Percentiles rank a stretch among this genome's conserved stretches.
phyloP scores from a whole-genome alignment of 2,329 filamentous ascomycete species.

The Knufia fluminis region DNA sequence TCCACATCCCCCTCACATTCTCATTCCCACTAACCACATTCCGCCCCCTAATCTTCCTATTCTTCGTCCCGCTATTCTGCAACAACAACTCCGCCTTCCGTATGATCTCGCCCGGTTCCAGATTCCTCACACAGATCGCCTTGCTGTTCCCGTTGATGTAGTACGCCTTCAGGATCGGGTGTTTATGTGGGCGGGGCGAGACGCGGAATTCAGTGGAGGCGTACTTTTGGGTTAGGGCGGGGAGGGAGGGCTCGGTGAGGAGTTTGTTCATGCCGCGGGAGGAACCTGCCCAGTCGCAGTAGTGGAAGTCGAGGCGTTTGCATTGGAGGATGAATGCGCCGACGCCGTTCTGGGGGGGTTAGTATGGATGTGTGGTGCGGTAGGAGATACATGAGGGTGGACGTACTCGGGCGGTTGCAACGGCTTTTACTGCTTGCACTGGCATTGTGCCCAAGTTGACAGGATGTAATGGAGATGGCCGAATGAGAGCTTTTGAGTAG shows the following conservation, averaged over 20 bases:
- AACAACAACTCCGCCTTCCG: slow-evolving; percentile 56
- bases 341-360: slow-evolving; percentile 82
- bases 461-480: not conserved
- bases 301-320: slow-evolving; percentile 90
- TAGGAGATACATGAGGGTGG: not conserved
- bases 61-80: slow-evolving; percentile 40
- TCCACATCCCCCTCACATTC: slow-evolving; percentile 57
- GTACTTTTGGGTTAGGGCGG: slow-evolving; percentile 43
- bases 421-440: slow-evolving; percentile 41
- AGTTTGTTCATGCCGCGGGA: slow-evolving; percentile 74
- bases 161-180: slow-evolving; percentile 78
- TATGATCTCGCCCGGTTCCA: slow-evolving; percentile 69
- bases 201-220: slow-evolving; percentile 86
- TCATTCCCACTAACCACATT: slow-evolving; percentile 54
- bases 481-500: too few relatives aligned
- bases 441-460: slow-evolving; percentile 28
- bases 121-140: slow-evolving; percentile 78
- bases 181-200: slow-evolving; percentile 78
- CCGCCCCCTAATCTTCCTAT: slow-evolving; percentile 45
- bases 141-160: slow-evolving; percentile 89
- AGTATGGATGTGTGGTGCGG: not conserved
- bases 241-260: slow-evolving; percentile 7
- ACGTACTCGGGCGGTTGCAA: slow-evolving; percentile 49
- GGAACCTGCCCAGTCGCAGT: slow-evolving; percentile 92
- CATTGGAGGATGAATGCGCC: slow-evolving; percentile 96